A percentile compares a stretch with the other conserved stretches of the same genome.
Conservation (phyloP, 495 filamentous ascomycete species). For the Talaromyces nanjingensis region DNA sequence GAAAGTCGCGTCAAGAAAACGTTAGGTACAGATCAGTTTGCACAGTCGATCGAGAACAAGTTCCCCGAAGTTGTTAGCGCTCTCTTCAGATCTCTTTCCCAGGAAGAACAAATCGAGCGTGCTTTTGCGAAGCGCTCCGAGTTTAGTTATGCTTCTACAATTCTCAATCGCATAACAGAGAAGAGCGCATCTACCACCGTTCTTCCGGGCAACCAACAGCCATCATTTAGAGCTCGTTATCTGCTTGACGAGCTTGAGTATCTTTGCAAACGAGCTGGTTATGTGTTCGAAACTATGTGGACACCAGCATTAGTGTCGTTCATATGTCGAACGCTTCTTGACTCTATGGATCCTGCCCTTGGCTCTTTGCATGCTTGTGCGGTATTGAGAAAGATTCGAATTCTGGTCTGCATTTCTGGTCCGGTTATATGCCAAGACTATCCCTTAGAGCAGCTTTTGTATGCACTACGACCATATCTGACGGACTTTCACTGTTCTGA, state of each 20-base stretch:
- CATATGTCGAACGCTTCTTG: constrained; percentile 69
- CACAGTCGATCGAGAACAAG: constrained; percentile 50
- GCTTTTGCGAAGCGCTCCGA: constrained; percentile 57
- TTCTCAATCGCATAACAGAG: constrained; percentile 58
- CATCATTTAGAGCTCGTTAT: constrained; percentile 73
- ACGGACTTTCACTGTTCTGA: constrained; percentile 82
- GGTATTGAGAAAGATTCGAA: constrained; percentile 76
- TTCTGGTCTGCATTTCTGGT: constrained; percentile 74
- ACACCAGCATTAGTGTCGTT: constrained; percentile 65
- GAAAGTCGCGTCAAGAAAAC: constrained; percentile 62
- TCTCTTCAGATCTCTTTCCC: constrained; percentile 62
- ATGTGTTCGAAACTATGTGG: constrained; percentile 64
- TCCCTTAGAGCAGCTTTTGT: constrained; percentile 85
- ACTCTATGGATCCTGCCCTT: constrained; percentile 77
- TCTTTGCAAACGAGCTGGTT: constrained; percentile 61
- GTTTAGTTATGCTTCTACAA: constrained; percentile 50
- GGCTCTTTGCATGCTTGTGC: constrained; percentile 82
- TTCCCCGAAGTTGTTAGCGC: constrained; percentile 70
- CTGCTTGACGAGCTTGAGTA: constrained; percentile 66
- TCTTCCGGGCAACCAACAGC: constrained; percentile 73
- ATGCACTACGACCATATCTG: constrained; percentile 71
- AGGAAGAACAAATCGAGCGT: constrained; percentile 71
- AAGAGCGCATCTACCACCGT: constrained; percentile 51
- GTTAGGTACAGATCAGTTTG: constrained; percentile 59
- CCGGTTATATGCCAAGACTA: constrained; percentile 64